Base-by-base conservation (phyloP, 2,329 filamentous ascomycete species). In the Aspergillus costaricaensis region DNA sequence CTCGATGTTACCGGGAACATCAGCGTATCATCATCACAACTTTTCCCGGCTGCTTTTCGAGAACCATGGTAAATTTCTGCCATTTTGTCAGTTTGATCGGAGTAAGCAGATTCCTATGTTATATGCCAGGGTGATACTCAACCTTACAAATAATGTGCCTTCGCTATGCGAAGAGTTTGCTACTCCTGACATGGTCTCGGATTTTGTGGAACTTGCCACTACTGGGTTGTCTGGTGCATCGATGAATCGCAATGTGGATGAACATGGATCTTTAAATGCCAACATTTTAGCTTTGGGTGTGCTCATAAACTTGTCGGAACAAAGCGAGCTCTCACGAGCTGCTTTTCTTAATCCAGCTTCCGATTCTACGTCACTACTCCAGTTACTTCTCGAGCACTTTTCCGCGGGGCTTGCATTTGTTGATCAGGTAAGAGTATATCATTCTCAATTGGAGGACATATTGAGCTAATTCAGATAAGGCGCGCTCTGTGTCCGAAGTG, bases 241-340 rank as follows among this genome's bases (percentile, higher is more conserved):
- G 2, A 70, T 69, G 36, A 66, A 76, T 21, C 61, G 74, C 5
- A 60, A 65, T 41, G 56, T 62, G 10, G 75, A 78, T 30, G 81
- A 85, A n/a, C 81, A 82, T 54, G 80, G 80, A 8, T 77, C 89
- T 9, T 79, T 93, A 56, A 89, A 96, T 66, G 84, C 86, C 52
- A 82, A 96, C 14, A 85, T 96, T 52, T 82, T 97, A 44, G 85
- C 91, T 55, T 80, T 96, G 41, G 93, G 92, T 0, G 86, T 91
- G 21, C 85, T 94, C 76, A 96, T 96, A 74, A 97, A 97, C 70
- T 85, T 97, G 57, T 86, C 91, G 8, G 92, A 96, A 73, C 88
- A 91, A 71, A 92, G 88, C 69, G 80, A 86, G 15, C 74, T 81
- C 21, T 88, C 90, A 12, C 82, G 88, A 56, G 74, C 78, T 69